Evolutionary conservation across 2,329 filamentous ascomycete genomes (phyloP).

Genomic region (Akanthomyces muscarius): DNA sequence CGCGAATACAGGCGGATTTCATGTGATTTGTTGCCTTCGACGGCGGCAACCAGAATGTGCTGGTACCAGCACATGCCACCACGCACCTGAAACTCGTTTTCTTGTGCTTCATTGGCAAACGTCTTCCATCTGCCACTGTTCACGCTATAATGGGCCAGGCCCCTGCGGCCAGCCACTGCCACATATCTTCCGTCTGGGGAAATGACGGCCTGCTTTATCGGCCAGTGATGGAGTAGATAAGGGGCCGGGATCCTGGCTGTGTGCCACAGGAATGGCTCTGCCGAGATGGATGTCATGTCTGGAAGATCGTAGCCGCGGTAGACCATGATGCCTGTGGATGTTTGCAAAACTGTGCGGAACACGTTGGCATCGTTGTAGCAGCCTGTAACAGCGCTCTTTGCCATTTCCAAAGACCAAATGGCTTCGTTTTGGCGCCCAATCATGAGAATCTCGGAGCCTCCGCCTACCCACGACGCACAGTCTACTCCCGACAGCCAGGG

Average conservation of each 20-base stretch:
- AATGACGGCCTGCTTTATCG: conserved; percentile 79
- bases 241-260: conserved; percentile 77
- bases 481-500: conserved; percentile 77
- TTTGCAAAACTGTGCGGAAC: conserved; percentile 83
- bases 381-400: conserved; percentile 85
- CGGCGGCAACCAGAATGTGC: conserved; percentile 86
- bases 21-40: conserved; percentile 79
- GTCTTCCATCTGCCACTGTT: conserved; percentile 94
- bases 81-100: conserved; percentile 87
- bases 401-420: conserved; percentile 86
- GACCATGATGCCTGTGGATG: conserved; percentile 81
- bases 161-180: conserved; percentile 88
- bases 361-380: conserved; percentile 91
- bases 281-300: conserved; percentile 85
- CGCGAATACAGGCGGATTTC: conserved; percentile 91
- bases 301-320: conserved; percentile 91
- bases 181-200: conserved; percentile 92
- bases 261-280: conserved; percentile 93
- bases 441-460: conserved; percentile 80
- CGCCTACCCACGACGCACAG: conserved; percentile 80
- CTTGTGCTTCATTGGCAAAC: conserved; percentile 73
- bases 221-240: conserved; percentile 91
- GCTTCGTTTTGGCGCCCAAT: conserved; percentile 67
- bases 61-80: conserved; percentile 99
- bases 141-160: conserved; percentile 92